Base-by-base conservation (phyloP, 805 yeast species). In the Alloascoidea hylecoeti region DNA sequence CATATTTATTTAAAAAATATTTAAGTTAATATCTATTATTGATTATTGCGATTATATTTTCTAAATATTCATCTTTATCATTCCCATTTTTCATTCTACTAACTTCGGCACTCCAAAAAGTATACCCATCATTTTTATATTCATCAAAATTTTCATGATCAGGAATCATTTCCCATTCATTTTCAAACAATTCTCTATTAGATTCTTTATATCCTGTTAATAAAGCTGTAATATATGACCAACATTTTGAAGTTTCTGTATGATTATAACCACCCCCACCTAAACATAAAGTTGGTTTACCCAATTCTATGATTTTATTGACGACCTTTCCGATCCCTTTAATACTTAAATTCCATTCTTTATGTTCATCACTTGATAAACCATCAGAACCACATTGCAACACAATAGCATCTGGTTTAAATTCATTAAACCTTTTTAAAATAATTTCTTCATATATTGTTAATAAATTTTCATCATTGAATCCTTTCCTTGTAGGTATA, bases 261-360 rank as follows among this genome's bases (percentile, higher is more conserved):
- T 66, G 72, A 42, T 78, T 72, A 49, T 81, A 81, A 0, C 89
- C 92, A 2, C 92, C 92, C 2, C 92, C 92, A 1, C 89, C 89
- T 1, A 80, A 57, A 4, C 81, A 40, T 38, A 77, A 39, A 0
- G 62, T 50, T 0, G 75, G 74, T 2, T 46, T 36, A 1, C 38
- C 47, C 45, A 45, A 41, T 2, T 39, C 44, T 4, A 64, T 36
- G 15, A 68, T 16, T 9, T 46, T 28, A 17, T 43, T 3, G 3
- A 76, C 51, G 4, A 53, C 54, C 1, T 49, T 18, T 0, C 68
- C 64, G 15, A 65, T 58, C 0, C 78, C 81, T 32, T 54, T 51
- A 4, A 75, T 64, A 0, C 78, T 68, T 40, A 81, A 50, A 50
- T 78, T 80, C 89, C 89, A 81, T 49, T 78, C 81, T 13, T 62